Evolutionary conservation across 495 filamentous ascomycete genomes (phyloP), one percentile per base, ranked within the genome.

Genomic region (Trichoderma orchidacearum): DNA sequence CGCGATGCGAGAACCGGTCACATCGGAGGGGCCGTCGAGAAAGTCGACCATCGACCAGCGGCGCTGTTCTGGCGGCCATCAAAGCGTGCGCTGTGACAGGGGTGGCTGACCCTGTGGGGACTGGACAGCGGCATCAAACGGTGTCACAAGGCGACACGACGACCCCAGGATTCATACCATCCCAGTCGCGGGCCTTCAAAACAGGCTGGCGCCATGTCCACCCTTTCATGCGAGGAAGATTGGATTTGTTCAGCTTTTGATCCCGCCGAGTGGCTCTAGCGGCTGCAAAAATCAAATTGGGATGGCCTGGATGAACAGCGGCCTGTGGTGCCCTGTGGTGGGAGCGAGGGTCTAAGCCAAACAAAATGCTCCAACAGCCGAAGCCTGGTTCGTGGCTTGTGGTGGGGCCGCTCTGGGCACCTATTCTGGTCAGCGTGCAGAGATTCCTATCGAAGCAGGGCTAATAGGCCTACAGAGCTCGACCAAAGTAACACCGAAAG

Each of bases 51-150:
- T 27, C 21, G 41, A 7, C 41, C 41, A 48, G 41, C 36, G 36
- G 36, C 18, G 41, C 41, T 48, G 32, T 35, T 35, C 32, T 35
- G 32, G 32, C 32, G 12, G 41, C 41, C 41, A 48, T 48, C 41
- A 48, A 23, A 48, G 41, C 32, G 32, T 48, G 41, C 41, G 41
- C 41, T 48, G 41, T 48, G 41, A 48, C 41, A 48, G 41, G 41
- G 41, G 41, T 48, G 41, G 41, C 41, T 48, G 41, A 48, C 41
- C 41, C 41, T 48, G 41, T 48, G 41, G 41, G 27, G 41, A 48
- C 41, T 48, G 41, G 41, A 48, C 41, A 48, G 41, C 41, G 41
- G 41, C 41, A 48, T 48, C 41, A 48, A 48, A 48, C 41, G 41
- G 41, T 48, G 41, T 48, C 41, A 48, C 41, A 48, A 48, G 41